phyloP scores from a whole-genome alignment of 768 basidiomycete genomes.

The Lactifluus echinatus region DNA sequence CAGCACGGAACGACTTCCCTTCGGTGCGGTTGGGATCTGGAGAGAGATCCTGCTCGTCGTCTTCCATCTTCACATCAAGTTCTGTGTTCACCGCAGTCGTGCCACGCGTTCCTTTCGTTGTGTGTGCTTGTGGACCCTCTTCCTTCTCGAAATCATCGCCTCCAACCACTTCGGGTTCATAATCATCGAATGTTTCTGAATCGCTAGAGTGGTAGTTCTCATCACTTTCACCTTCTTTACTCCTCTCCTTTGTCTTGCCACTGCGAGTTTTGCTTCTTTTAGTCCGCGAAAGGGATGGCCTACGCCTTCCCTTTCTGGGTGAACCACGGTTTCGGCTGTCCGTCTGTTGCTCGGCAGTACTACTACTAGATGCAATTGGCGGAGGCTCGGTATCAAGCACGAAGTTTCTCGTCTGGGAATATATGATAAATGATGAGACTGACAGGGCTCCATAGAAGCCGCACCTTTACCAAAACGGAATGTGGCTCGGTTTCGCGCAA shows the following conservation, averaged over 20 bases:
- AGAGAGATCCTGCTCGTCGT: neutral
- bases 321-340: slow-evolving; percentile 18
- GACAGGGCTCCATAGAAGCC: neutral
- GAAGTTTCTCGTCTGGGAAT: slow-evolving; percentile 40
- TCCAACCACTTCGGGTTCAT: neutral
- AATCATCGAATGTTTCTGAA: neutral
- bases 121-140: neutral
- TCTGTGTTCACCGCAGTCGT: neutral
- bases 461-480: slow-evolving; percentile 72
- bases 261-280: neutral
- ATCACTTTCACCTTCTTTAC: neutral
- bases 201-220: neutral
- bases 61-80: slow-evolving; percentile 4
- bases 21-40: neutral
- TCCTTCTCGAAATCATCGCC: neutral
- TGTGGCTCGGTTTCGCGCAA: slow-evolving; percentile 76
- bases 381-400: slow-evolving; percentile 22
- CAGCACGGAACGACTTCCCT: slow-evolving; percentile 15
- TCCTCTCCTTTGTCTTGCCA: neutral
- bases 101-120: neutral
- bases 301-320: slow-evolving; percentile 16
- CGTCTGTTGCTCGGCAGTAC: neutral
- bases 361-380: slow-evolving; percentile 21
- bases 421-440: neutral
- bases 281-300: neutral